Evolutionary conservation across 169 alveolate species (phyloP).

Genomic region (Plasmodium vivax): DNA sequence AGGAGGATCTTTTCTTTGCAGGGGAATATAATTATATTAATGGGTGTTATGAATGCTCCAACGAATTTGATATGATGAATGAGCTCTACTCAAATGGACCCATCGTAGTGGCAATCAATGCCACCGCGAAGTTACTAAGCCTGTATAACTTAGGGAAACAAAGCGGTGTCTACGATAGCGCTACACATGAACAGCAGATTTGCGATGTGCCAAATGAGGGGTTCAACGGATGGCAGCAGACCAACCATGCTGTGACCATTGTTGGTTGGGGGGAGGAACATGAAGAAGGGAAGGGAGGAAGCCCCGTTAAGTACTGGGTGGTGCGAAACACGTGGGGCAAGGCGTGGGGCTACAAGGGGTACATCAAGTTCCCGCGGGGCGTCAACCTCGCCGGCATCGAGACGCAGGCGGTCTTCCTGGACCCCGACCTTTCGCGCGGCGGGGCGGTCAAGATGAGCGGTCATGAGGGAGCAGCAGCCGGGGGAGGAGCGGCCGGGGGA

Average conservation of each 20-base stretch:
- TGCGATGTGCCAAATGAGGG: constrained; percentile 88
- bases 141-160: background rate
- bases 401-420: constrained; percentile 90
- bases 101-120: constrained; percentile 87
- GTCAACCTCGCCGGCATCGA: constrained; percentile 88
- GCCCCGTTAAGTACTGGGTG: constrained; percentile 86
- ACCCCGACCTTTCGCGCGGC: constrained; percentile 89
- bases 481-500: too few species aligned
- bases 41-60: constrained; percentile 89
- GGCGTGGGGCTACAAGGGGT: constrained; percentile 87
- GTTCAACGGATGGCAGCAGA: constrained; percentile 92
- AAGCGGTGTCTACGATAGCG: constrained; percentile 75
- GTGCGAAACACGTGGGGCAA: constrained; percentile 89
- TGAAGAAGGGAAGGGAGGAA: constrained; percentile 35
- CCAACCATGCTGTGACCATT: constrained; percentile 90
- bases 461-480: too few species aligned
- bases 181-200: constrained; percentile 82
- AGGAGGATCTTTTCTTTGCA: constrained; percentile 75
- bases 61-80: constrained; percentile 84
- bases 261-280: constrained; percentile 93
- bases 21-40: constrained; percentile 86
- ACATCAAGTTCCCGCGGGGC: constrained; percentile 85
- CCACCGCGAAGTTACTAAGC: constrained; percentile 81
- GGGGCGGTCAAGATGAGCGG: background rate
- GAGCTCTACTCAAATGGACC: constrained; percentile 88